Base-by-base conservation (phyloP, 805 yeast species). In the Suhomyces xylopsoci region DNA sequence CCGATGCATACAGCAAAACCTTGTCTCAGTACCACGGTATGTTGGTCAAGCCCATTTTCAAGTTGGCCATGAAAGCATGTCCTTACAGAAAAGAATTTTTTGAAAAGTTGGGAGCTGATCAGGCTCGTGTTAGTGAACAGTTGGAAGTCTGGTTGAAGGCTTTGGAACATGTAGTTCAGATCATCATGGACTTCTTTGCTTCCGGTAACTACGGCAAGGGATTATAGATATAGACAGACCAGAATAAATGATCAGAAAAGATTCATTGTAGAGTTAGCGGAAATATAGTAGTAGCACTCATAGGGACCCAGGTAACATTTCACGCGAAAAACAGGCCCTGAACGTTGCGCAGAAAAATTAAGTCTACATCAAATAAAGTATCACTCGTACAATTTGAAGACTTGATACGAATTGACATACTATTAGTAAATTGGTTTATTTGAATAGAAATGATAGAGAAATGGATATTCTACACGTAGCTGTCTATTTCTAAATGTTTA, bases 11-110 rank as follows among this genome's bases (percentile, higher is more conserved):
- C 75, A 65, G 78, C 56, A 87, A 86, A 73, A 90, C 97, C 5
- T 80, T 90, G 66, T 80, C 87, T 54, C 84, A 90, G 70, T 85
- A 83, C 73, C 97, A 90, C 74, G 84, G 86, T 50, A 82, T 90
- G 80, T 76, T 90, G 63, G 79, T 90, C 56, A 87, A 86, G 65
- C 96, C 96, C 25, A 83, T 91, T 50, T 90, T 90, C 81, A 89
- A 89, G 73, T 79, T 91, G 67, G 97, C 97, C 47, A 91, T 90
- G 97, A 88, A 88, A 70, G 96, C 96, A 1, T 89, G 96, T 70
- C 97, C 97, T 10, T 91, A 89, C 73, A 83, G 96, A 76, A 83
- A 82, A 67, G 96, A 84, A 65, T 88, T 90, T 66, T 90, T 89
- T 64, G 85, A 70, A 54, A 90, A 90, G 75, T 80, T 90, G 61